Base-by-base conservation (phyloP, 352 stramenopile species). In the Phytophthora niederhauseri region DNA sequence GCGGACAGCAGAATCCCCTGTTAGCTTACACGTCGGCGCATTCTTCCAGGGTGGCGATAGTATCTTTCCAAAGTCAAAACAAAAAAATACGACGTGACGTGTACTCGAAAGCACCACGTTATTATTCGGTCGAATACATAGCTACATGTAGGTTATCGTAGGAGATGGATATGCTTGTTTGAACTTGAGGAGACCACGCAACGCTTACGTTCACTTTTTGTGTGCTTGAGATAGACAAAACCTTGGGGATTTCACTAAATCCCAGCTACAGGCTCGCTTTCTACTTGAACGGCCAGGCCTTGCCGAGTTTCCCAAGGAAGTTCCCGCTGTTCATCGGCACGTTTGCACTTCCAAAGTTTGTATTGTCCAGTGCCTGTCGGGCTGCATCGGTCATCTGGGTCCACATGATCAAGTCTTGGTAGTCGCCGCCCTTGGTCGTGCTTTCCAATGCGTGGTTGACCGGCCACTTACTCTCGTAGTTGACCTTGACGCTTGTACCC, bases 391-490 rank as follows among this genome's bases (percentile, higher is more conserved):
- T 52, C 46, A 52, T 52, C 6, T 52, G 46, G 19, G 1, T 2
- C 46, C 46, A 52, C 46, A 52, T 52, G 46, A 52, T 52, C 19
- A 52, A 28, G 46, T 52, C 46, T 15, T 52, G 46, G 46, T 28
- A 52, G 19, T 52, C 46, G 11, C 46, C 46, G 6, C 46, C 46
- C 19, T 52, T 52, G 46, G 46, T 52, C 8, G 46, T 52, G 17
- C 46, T 52, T 15, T 15, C 46, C 4, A 52, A 19, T n/a, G 46
- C 46, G 46, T 52, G 46, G 46, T 52, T 28, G 46, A 52, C n/a
- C 19, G 46, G 46, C 46, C 46, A 52, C 46, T 15, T 52, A n/a
- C 46, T 52, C 46, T 52, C 46, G 3, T 52, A 52, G 46, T 52
- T 52, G 19, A 52, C 46, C 46, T 52, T 52, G 8, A 52, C 46